Base-by-base conservation (phyloP, 129 eudicot genomes). In the Centrapalus pauciflorus region DNA sequence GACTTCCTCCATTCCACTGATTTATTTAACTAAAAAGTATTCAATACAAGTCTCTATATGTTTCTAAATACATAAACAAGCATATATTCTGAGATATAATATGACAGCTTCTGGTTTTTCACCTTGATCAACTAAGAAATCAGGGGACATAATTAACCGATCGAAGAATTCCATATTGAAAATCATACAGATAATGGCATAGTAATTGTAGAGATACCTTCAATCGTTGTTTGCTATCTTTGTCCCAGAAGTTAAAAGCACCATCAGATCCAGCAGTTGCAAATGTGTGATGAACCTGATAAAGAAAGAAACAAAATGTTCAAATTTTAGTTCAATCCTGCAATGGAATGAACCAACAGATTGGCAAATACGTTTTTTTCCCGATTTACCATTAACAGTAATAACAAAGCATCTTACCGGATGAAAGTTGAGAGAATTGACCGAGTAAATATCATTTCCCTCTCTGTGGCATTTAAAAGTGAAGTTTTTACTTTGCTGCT, bases 181-280 rank as follows among this genome's bases (percentile, higher is more conserved):
- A 20, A 37, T 30, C n/a, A 17, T 26, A 55, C 4, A 20, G 16
- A 58, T 43, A 17, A 69, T 5, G 56, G 57, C 43, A 59, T 46
- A 4, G 27, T 1, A 25, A 25, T 9, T 28, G 10, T 17, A 0
- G 25, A 6, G 27, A 66, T 65, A 94, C 99, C 95, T 94, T 94
- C 11, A 94, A 82, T 76, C 99, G 74, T 77, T 94, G 99, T 80
- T 89, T 94, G 79, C 99, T 93, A 54, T 93, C 99, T 76, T 93
- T 93, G 74, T 93, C 96, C 99, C 99, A 94, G 72, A 89, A 89
- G 73, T 86, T 89, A 66, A 86, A 94, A 77, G 87, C 87, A 30
- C 99, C 99, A 72, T 94, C 99, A 76, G 99, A 94, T 68, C 99
- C 99, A 41, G 93, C 86, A 49, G 99, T 89, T 52, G 97, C 99